These are phyloP conservation scores for Aspergillus melleus DNA, from an alignment of 2,329 filamentous ascomycete species.

Conservation along the genomic window DNA sequence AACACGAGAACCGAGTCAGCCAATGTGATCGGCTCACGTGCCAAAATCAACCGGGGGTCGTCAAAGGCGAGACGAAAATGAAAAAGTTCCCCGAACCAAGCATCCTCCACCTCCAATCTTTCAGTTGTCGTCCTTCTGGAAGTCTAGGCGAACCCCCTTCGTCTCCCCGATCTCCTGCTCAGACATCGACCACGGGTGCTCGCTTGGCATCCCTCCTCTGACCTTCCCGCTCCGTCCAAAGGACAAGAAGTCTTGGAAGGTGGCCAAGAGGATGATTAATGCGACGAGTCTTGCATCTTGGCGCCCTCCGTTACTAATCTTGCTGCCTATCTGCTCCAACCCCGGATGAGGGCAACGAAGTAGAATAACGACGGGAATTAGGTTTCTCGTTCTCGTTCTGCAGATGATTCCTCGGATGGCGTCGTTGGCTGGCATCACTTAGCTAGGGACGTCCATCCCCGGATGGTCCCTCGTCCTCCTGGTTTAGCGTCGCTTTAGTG, in stretches of 20 bases:
- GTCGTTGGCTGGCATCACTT: neutral
- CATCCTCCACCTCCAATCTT: neutral
- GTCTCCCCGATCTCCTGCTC: neutral
- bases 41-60: neutral
- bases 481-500: neutral
- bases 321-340: neutral
- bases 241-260: conserved; percentile 3
- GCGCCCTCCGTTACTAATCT: conserved; percentile 2
- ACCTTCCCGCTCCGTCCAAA: conserved; percentile 5
- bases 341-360: too few relatives aligned
- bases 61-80: neutral
- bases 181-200: conserved; percentile 1
- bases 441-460: neutral
- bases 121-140: neutral
- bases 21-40: neutral
- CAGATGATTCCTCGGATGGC: too few relatives aligned
- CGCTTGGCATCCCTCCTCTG: conserved; percentile 8
- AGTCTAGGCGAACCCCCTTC: neutral
- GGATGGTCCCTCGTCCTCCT: neutral
- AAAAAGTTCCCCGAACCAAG: neutral
- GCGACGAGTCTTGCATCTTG: neutral
- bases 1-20: neutral
- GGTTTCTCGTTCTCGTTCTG: too few relatives aligned
- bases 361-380: too few relatives aligned
- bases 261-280: conserved; percentile 4